Conservation (phyloP, 2,329 filamentous ascomycete genomes). For the Aureobasidium lini region DNA sequence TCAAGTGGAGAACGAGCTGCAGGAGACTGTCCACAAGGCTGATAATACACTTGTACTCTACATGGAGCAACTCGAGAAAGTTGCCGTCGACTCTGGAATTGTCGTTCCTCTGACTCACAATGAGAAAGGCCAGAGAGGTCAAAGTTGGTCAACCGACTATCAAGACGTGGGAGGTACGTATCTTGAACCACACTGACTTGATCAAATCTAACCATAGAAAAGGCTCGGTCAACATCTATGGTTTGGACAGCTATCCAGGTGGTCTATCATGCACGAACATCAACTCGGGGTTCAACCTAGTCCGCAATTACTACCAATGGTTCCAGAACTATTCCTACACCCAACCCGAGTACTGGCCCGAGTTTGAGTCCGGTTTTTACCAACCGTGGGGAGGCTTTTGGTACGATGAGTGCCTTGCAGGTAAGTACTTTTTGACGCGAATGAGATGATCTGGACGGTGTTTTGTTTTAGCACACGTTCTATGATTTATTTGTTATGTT, state of each 20-base stretch:
- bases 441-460: too few species aligned
- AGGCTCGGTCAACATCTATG: constrained; percentile 37
- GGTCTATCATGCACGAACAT: constrained; percentile 58
- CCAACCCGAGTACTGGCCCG: constrained; percentile 51
- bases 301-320: constrained; percentile 42
- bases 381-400: constrained; percentile 51
- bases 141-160: constrained; percentile 56
- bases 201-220: not conserved
- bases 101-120: constrained; percentile 52
- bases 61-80: constrained; percentile 50
- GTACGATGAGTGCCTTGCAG: constrained; percentile 46
- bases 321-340: constrained; percentile 30
- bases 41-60: constrained; percentile 40
- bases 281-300: constrained; percentile 44
- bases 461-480: too few species aligned
- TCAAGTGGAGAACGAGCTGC: constrained; percentile 52
- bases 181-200: not conserved
- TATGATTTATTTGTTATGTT: too few species aligned
- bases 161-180: constrained; percentile 44
- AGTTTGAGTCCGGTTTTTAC: constrained; percentile 54
- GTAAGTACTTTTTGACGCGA: too few species aligned
- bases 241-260: constrained; percentile 45
- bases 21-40: constrained; percentile 32
- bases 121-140: constrained; percentile 51
- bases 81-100: constrained; percentile 50